A percentile compares a stretch with the other conserved stretches of the same genome.
These are phyloP conservation scores for Candida parachauliodes DNA, from an alignment of 805 yeast species.

Conservation along the genomic window DNA sequence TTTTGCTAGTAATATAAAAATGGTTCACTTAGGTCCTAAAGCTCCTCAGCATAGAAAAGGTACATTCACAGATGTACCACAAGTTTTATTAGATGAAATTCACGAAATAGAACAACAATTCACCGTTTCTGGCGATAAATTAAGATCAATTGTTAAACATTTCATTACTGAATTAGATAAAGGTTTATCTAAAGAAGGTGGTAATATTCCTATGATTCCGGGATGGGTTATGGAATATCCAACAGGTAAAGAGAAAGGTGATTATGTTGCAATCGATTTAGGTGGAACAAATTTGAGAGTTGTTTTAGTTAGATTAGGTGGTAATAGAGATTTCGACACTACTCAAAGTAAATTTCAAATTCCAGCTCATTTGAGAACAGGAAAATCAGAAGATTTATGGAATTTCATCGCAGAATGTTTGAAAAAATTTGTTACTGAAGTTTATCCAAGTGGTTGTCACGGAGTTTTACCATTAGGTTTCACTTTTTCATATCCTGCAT, in stretches of 20 bases:
- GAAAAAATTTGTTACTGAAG: slow-evolving; percentile 61
- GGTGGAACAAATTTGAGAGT: slow-evolving; percentile 98
- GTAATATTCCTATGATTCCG: slow-evolving; percentile 94
- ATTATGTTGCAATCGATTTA: slow-evolving; percentile 87
- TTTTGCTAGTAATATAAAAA: too few relatives aligned
- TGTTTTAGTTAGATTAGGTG: slow-evolving; percentile 79
- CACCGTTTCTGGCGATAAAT: slow-evolving; percentile 56
- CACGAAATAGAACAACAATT: slow-evolving; percentile 57
- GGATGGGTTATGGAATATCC: slow-evolving; percentile 96
- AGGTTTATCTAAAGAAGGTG: slow-evolving; percentile 73
- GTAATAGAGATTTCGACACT: slow-evolving; percentile 80
- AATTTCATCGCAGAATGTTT: slow-evolving; percentile 82
- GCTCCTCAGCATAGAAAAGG: slow-evolving; percentile 78
- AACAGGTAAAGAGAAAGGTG: slow-evolving; percentile 86
- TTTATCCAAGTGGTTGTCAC: slow-evolving; percentile 65
- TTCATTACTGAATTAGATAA: slow-evolving; percentile 76
- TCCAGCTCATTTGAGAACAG: slow-evolving; percentile 76
- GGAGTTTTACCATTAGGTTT: slow-evolving; percentile 77
- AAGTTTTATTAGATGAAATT: slow-evolving; percentile 55
- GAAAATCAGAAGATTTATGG: slow-evolving; percentile 73
- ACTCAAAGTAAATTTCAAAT: slow-evolving; percentile 81
- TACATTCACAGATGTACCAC: slow-evolving; percentile 59
- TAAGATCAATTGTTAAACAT: slow-evolving; percentile 66
- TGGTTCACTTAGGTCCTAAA: slow-evolving; percentile 86
- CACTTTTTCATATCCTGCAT: slow-evolving; percentile 90